These are phyloP conservation scores for Fusarium sp. DNA, from an alignment of 2,329 filamentous ascomycete species.

Conservation along the genomic window DNA sequence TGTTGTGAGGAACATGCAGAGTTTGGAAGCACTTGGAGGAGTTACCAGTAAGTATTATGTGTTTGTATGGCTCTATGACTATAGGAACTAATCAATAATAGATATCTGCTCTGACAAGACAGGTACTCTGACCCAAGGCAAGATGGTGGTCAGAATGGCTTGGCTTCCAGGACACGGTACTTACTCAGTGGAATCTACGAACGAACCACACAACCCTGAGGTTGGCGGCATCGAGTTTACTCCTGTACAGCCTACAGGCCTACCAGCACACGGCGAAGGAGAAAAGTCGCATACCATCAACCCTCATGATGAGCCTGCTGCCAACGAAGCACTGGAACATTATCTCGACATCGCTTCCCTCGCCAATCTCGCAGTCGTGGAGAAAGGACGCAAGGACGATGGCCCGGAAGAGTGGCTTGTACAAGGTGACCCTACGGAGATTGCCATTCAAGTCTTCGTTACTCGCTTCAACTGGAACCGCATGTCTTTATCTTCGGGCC, in stretches of 20 bases:
- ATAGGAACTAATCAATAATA: background rate
- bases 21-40: slow-evolving; percentile 56
- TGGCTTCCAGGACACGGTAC: slow-evolving; percentile 46
- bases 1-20: slow-evolving; percentile 56
- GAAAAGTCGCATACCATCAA: slow-evolving; percentile 42
- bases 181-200: slow-evolving; percentile 41
- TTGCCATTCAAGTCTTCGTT: slow-evolving; percentile 78
- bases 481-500: slow-evolving; percentile 58
- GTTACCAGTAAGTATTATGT: slow-evolving; percentile 53
- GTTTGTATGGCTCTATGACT: fast-evolving
- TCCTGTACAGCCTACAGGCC: slow-evolving; percentile 23
- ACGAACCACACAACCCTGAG: slow-evolving; percentile 43
- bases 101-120: slow-evolving; percentile 49
- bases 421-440: slow-evolving; percentile 71
- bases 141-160: slow-evolving; percentile 45
- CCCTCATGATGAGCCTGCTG: slow-evolving; percentile 48
- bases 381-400: slow-evolving; percentile 49
- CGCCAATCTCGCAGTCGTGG: slow-evolving; percentile 70
- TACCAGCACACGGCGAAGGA: slow-evolving; percentile 27
- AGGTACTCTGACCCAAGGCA: slow-evolving; percentile 48
- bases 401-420: slow-evolving; percentile 67
- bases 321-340: slow-evolving; percentile 58
- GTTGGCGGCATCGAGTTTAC: slow-evolving; percentile 30
- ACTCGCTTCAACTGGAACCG: slow-evolving; percentile 73
- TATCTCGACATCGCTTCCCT: slow-evolving; percentile 71